A percentile compares a stretch with the other conserved stretches of the same genome.
Evolutionary conservation across 2,329 filamentous ascomycete species (phyloP).

Genomic region (Colletotrichum ledebouriae): DNA sequence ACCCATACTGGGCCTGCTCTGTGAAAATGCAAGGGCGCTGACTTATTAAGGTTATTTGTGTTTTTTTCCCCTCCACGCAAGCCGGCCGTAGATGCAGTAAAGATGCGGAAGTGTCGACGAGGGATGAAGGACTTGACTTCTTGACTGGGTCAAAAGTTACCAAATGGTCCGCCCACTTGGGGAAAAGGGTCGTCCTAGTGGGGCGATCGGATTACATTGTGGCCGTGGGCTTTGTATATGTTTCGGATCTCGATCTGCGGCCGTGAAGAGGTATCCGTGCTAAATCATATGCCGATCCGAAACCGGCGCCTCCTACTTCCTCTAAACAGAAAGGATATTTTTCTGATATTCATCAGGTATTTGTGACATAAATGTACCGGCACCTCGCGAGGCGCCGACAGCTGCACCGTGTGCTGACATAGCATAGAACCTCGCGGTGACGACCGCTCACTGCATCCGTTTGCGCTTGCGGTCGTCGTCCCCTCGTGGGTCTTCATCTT

Average conservation of each 20-base stretch:
- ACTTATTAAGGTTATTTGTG: slow-evolving; percentile 22
- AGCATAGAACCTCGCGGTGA: neutral
- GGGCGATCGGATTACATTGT: slow-evolving; percentile 25
- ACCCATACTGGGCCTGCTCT: slow-evolving; percentile 13
- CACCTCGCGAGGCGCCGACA: slow-evolving; percentile 2
- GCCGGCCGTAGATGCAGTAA: slow-evolving; percentile 32
- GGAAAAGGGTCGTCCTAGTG: neutral
- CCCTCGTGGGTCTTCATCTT: slow-evolving; percentile 67
- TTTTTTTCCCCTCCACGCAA: slow-evolving; percentile 15
- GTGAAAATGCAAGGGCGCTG: slow-evolving; percentile 6
- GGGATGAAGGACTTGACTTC: slow-evolving; percentile 31
- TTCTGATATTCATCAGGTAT: slow-evolving; percentile 25
- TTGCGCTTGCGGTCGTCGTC: slow-evolving; percentile 74
- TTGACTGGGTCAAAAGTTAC: slow-evolving; percentile 9
- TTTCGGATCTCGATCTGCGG: slow-evolving; percentile 32
- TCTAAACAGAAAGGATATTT: slow-evolving; percentile 34
- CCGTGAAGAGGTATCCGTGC: slow-evolving; percentile 25
- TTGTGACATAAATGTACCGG: slow-evolving; percentile 37
- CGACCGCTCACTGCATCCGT: slow-evolving; percentile 61
- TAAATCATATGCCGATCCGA: slow-evolving; percentile 13
- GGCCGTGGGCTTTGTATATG: slow-evolving; percentile 36
- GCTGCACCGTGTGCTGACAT: slow-evolving; percentile 4
- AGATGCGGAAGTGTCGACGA: slow-evolving; percentile 5
- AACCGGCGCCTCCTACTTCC: slow-evolving; percentile 12
- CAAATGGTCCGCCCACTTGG: slow-evolving; percentile 14